Base-by-base conservation (phyloP, 2,329 filamentous ascomycete genomes). In the Fusarium devonianum region DNA sequence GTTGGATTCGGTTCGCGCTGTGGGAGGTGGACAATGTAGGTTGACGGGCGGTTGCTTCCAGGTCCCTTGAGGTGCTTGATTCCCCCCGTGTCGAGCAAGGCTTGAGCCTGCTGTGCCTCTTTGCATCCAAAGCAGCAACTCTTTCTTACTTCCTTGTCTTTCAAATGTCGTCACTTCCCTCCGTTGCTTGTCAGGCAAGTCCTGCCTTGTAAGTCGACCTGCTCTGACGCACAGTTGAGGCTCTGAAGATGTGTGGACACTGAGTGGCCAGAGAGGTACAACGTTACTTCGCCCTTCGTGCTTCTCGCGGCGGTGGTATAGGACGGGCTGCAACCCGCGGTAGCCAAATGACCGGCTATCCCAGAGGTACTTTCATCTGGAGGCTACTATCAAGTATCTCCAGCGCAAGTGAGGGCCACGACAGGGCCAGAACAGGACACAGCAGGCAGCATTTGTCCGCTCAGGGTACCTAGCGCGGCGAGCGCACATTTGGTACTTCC, bases 231-330 rank as follows among this genome's bases (percentile, higher is more conserved):
- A 28, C 34, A 34, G 43, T 60, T 60, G 56, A 59, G 56, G 56
- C 56, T 60, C 55, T 59, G 34, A 59, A 30, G 48, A 41, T 47
- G 34, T 45, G 46, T 58, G 55, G 56, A 36, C n/a, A 13, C 22
- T 49, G 32, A 56, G 35, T 49, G 36, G 53, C 39, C 30, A 35
- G 40, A n/a, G n/a, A 52, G 48, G 48, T 50, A 42, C 48, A 40
- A 60, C 40, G 30, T 60, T 55, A 28, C 51, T 53, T 53, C 45
- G 57, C 56, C 56, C 57, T 60, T 60, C 44, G 48, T 60, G 56
- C 53, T 43, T 60, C 44, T 61, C 41, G 56, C 58, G 46, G 47
- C 64, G 61, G 58, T 61, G 58, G 56, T 48, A 50, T 58, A n/a
- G 47, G 51, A 14, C 28, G 25, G 36, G 46, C 47, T 37, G 32